Conservation (phyloP, 176 grass and related monocot genomes). For the Rhynchospora pubera region DNA sequence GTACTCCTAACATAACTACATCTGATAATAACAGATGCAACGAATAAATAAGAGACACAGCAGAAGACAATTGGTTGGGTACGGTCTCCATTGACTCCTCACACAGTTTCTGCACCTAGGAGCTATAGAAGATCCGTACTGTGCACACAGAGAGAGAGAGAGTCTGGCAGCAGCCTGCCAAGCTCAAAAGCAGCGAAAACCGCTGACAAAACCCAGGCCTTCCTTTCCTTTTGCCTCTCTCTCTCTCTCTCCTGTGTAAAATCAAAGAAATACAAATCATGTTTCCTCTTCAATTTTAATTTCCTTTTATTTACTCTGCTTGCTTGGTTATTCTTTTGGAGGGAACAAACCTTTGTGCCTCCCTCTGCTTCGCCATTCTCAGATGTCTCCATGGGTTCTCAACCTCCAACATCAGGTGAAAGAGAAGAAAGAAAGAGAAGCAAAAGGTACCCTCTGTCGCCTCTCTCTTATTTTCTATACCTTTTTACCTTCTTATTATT, state of each 20-base stretch:
- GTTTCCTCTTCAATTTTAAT: not conserved
- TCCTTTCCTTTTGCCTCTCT: slow-evolving; percentile 14
- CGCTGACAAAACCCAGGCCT: slow-evolving; percentile 23
- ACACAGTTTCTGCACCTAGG: not conserved
- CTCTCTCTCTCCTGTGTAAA: slow-evolving; percentile 11
- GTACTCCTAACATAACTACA: not conserved
- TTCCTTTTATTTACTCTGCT: not conserved
- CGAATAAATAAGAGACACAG: not conserved
- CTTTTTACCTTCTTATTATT: not conserved
- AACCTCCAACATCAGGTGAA: slow-evolving; percentile 3
- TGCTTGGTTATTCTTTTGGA: not conserved
- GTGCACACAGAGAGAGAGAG: not conserved
- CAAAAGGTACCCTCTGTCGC: slow-evolving; percentile 9
- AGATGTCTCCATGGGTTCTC: slow-evolving; percentile 11
- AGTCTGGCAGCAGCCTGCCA: slow-evolving; percentile 2
- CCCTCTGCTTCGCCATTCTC: not conserved
- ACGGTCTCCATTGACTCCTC: not conserved
- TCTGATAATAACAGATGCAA: not conserved
- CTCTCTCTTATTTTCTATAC: not conserved
- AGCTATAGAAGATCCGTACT: slow-evolving; percentile 17
- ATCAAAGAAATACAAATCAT: not conserved
- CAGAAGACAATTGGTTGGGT: not conserved
- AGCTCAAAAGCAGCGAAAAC: slow-evolving; percentile 30
- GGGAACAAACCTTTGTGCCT: not conserved
- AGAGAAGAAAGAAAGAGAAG: slow-evolving; percentile 5